Base-by-base conservation (phyloP, 2,329 filamentous ascomycete genomes). In the Rhynchosporium graminicola region DNA sequence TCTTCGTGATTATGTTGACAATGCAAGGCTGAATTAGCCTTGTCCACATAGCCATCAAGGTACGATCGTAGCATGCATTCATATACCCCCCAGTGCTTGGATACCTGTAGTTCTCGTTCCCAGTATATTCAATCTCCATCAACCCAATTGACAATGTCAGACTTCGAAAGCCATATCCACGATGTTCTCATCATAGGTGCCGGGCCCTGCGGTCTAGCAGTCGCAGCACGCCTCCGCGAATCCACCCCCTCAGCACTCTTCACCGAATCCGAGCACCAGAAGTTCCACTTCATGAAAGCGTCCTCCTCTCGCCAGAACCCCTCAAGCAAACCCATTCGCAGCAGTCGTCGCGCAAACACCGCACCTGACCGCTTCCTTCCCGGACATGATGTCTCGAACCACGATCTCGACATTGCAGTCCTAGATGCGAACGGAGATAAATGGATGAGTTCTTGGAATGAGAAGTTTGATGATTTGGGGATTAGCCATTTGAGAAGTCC, bases 221-320 rank as follows among this genome's bases (percentile, higher is more conserved):
- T 89, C 5, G 89, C 91, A 8, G 86, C 89, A 1, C 83, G 90
- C 3, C 81, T 94, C 1, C 82, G 83, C 47, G 90, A 94, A 75
- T 80, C 82, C 60, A 89, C 88, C 0, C 90, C 90, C 0, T 90
- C 88, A 0, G 89, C 90, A 1, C 84, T 92, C 58, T 94, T 94
- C 76, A 93, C 90, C 0, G 90, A 94, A 71, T 89, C 91, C 68
- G 91, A 94, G 71, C 90, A 94, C 70, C 85, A 88, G 47, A 82
- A 90, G 2, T 94, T 90, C 73, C 86, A 90, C 74, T 92, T 89
- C 87, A 33, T 80, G 80, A 33, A 82, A 83, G 36, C 83, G 86
- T 74, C 48, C 20, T 38, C 33, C 6, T 43, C 48, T 42, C 38
- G 26, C 6, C 36, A 36, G 12, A 38, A 51, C 46, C 20, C 20